Conservation (phyloP, 257 asterid genomes). For the Primulina tabacum region DNA sequence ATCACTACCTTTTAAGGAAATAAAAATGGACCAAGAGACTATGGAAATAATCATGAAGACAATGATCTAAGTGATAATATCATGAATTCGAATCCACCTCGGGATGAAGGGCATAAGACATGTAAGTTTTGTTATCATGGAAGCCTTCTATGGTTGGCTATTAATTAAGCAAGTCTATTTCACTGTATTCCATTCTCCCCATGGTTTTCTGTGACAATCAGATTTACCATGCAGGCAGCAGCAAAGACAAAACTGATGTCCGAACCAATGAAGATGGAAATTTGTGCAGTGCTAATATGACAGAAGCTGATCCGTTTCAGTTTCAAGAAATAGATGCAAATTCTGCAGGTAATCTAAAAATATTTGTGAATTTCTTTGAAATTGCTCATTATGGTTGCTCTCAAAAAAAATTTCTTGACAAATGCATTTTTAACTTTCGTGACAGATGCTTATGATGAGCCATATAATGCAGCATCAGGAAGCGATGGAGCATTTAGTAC, state of each 20-base stretch:
- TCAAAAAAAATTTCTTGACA: not conserved
- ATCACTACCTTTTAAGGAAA: constrained; percentile 24
- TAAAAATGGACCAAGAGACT: constrained; percentile 19
- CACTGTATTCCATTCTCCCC: not conserved
- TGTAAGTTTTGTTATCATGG: constrained; percentile 23
- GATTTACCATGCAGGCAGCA: constrained; percentile 23
- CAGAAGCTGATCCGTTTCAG: constrained; percentile 24
- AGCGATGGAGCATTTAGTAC: constrained; percentile 38
- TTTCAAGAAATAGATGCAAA: constrained; percentile 18
- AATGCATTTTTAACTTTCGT: constrained; percentile 2
- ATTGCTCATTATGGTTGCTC: constrained; percentile 8
- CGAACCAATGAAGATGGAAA: constrained; percentile 17
- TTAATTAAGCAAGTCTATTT: constrained; percentile 2
- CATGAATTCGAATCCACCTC: not conserved
- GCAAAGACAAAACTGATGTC: constrained; percentile 19
- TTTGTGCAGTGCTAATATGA: not conserved
- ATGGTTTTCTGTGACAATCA: constrained; percentile 16
- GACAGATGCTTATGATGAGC: constrained; percentile 35
- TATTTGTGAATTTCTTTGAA: constrained; percentile 5
- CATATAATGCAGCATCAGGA: constrained; percentile 40
- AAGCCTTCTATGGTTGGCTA: not conserved
- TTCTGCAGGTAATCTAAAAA: constrained; percentile 30
- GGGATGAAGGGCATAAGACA: constrained; percentile 18
- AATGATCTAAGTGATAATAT: constrained; percentile 20
- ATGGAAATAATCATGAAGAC: constrained; percentile 15